Evolutionary conservation across 192 early-diverging fungal genomes (phyloP), one percentile per base, ranked within the genome.

Genomic region (Funneliformis geosporum): DNA sequence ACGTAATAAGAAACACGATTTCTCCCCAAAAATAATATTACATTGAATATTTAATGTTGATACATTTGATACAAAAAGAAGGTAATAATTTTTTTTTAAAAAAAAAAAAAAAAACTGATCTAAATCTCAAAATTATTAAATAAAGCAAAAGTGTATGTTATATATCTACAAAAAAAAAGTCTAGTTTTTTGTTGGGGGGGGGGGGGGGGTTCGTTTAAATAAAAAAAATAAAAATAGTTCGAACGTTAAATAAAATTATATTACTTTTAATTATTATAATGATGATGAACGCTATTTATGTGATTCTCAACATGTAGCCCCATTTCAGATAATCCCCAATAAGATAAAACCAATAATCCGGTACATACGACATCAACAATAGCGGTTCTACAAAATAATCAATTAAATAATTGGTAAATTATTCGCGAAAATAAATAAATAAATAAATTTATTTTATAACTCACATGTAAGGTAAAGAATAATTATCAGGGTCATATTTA

Each of bases 401-500:
- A 47, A 46, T 14, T 60, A 73, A 21, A 27, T 21, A 65, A 47
- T 16, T 75, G 44, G 60, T 42, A 73, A 46, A 70, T 28, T 21
- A 82, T 27, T 23, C 14, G 55, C 2, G 9, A 28, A 43, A 42
- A n/a, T n/a, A 18, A 61, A 70, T 42, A 47, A 40, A n/a, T n/a
- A n/a, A 43, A 75, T 60, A 16, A 59, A n/a, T n/a, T 76, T 75
- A 59, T 76, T 21, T 14, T 11, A 43, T 12, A 39, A 85, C 89
- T 88, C 87, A 90, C 89, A 90, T 46, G 73, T 89, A 88, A 0
- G 89, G 89, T 42, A 89, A 61, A 0, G 86, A 88, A 82, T 91
- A 94, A 82, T 94, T 93, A 70, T 94, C 93, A 14, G 93, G 93
- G 73, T 94, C 92, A 65, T 94, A 93, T 16, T 88, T 85, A n/a